Percentiles rank a stretch among this genome's conserved stretches.
These are phyloP conservation scores for Aleurites moluccanus DNA, from an alignment of 441 rosid genomes.

Conservation along the genomic window DNA sequence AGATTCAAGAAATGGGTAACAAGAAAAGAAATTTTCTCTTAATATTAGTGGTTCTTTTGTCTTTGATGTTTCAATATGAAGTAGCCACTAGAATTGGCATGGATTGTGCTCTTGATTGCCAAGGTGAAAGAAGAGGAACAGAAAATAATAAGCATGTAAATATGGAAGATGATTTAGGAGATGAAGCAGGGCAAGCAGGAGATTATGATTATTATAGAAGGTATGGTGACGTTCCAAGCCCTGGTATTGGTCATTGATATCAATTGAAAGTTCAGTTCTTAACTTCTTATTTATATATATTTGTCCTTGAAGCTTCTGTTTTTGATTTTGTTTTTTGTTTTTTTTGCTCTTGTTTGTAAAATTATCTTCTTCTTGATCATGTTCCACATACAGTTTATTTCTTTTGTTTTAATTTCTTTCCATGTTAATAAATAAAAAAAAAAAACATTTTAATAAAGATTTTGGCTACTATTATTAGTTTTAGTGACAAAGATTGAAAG, in stretches of 20 bases:
- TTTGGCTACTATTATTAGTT: neutral
- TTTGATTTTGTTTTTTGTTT: neutral
- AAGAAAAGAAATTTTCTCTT: neutral
- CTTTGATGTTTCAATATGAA: constrained; percentile 17
- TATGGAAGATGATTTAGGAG: constrained; percentile 18
- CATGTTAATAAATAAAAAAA: constrained; percentile 10
- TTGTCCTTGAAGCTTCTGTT: neutral
- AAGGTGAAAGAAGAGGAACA: constrained; percentile 14
- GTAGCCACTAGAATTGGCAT: constrained; percentile 8
- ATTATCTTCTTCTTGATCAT: neutral
- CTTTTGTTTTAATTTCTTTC: neutral
- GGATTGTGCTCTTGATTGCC: constrained; percentile 19
- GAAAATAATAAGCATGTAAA: neutral
- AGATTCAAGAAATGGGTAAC: constrained; percentile 11
- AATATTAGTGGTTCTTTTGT: neutral
- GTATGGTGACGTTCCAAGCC: constrained; percentile 38
- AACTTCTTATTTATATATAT: neutral
- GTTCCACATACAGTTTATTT: constrained; percentile 6
- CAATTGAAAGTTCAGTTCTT: neutral
- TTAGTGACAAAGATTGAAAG: neutral
- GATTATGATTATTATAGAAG: constrained; percentile 37
- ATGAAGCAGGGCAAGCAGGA: constrained; percentile 3
- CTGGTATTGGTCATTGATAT: constrained; percentile 34
- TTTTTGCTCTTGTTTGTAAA: too few relatives aligned
- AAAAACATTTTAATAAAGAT: neutral